Evolutionary conservation across 768 basidiomycete genomes (phyloP), one percentile per base, ranked within the genome.

Genomic region (Stropharia rugosoannulata): DNA sequence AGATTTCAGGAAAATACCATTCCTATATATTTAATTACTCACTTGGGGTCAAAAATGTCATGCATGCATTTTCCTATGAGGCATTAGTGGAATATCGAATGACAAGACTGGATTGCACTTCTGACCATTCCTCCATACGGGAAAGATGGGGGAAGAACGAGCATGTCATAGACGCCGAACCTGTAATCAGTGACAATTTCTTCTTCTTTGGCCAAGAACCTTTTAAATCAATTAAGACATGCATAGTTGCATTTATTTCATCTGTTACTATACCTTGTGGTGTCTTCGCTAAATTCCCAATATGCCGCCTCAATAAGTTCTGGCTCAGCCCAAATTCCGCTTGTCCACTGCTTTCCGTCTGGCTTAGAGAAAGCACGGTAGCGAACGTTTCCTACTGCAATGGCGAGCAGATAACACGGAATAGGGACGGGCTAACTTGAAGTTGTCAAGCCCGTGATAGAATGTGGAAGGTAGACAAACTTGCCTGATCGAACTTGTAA

Each of bases 271-370:
- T 57, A 93, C 89, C 80, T 82, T 13, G 85, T 81, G 2, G 93
- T 93, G 65, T 97, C 93, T 58, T 89, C 85, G 57, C 80, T 84
- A 65, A 98, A 98, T 68, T 98, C 95, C 83, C 89, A 88, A 63
- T 84, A 89, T 0, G 88, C 84, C 2, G 76, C 80, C 0, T 93
- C 86, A 56, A 97, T 80, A 29, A 87, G 68, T 62, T 88, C 85
- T 0, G 94, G 94, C 71, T 98, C 94, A 1, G 93, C 85, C 95
- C 95, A 98, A 4, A 95, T 80, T 1, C 95, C 95, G 12, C 79
- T 86, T 13, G 73, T 85, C 91, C 96, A 93, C n/a, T 75, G 65
- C 60, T 82, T 87, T 15, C 85, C 89, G 36, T 81, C 70, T 9
- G 80, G 71, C 32, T 74, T 70, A 3, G 80, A 72, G 66, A 95